These are phyloP conservation scores for Penstemon barbatus DNA, from an alignment of 257 asterid genomes.

Conservation along the genomic window DNA sequence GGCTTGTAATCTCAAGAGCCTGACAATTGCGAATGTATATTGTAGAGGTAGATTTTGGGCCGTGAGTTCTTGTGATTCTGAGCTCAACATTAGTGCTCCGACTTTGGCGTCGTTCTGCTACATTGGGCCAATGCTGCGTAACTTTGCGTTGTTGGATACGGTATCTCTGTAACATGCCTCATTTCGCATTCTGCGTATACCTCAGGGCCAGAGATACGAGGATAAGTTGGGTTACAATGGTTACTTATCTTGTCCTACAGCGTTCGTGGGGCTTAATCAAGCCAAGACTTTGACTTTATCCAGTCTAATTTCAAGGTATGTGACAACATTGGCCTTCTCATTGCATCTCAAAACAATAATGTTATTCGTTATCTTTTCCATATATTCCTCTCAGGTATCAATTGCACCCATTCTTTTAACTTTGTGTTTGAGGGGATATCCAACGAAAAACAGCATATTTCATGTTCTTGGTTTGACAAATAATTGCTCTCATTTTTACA, in stretches of 20 bases:
- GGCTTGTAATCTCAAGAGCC: conserved; percentile 25
- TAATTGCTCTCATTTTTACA: too few relatives aligned
- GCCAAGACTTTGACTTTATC: conserved; percentile 31
- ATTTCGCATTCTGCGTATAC: conserved; percentile 22
- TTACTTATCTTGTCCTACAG: conserved; percentile 17
- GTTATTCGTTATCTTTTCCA: neutral
- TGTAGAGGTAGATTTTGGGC: conserved; percentile 21
- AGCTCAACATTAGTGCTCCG: conserved; percentile 23
- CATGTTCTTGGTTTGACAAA: too few relatives aligned
- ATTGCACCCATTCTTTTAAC: too few relatives aligned
- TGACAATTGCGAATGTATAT: conserved; percentile 28
- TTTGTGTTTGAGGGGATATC: too few relatives aligned
- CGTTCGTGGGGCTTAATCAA: conserved; percentile 29
- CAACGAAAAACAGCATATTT: too few relatives aligned
- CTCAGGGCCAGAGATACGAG: neutral
- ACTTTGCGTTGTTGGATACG: too few relatives aligned
- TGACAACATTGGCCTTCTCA: conserved; percentile 2
- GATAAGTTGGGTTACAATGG: neutral
- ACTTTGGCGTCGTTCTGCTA: conserved; percentile 32
- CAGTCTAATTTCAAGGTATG: conserved; percentile 33
- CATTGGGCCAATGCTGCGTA: conserved; percentile 30
- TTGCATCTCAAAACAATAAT: conserved; percentile 16
- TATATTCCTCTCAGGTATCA: neutral
- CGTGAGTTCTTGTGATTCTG: conserved; percentile 23
- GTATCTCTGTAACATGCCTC: too few relatives aligned